Conservation (phyloP, 768 basidiomycete genomes). For the Tylopilus plumbeoviolaceoides region DNA sequence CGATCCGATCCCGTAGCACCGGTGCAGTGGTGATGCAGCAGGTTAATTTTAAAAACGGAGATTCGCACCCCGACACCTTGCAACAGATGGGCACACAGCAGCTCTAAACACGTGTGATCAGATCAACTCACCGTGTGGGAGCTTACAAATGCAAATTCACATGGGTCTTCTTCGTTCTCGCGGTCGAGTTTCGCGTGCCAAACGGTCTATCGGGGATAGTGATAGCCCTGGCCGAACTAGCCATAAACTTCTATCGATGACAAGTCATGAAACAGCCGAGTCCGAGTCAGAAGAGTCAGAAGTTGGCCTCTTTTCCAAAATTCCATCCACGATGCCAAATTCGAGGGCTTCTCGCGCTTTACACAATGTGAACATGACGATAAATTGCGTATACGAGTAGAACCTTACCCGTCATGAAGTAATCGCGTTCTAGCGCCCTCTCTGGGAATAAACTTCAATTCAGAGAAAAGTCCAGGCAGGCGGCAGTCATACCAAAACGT, state of each 20-base stretch:
- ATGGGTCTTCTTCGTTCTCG: constrained; percentile 6
- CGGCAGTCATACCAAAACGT: constrained; percentile 66
- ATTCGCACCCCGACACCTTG: constrained; percentile 19
- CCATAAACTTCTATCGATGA: constrained; percentile 11
- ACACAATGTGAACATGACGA: constrained; percentile 23
- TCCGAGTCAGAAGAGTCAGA: constrained; percentile 45
- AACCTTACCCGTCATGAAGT: constrained; percentile 82
- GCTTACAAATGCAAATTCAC: constrained; percentile 14
- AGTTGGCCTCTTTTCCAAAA: constrained; percentile 74
- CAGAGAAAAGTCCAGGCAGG: constrained; percentile 21
- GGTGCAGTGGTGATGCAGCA: constrained; percentile 11
- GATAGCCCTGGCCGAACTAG: constrained; percentile 3
- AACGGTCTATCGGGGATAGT: constrained; percentile 1
- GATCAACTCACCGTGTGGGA: constrained; percentile 17
- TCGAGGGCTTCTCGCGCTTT: constrained; percentile 81
- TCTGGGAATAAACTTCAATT: constrained; percentile 43
- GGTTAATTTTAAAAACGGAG: constrained; percentile 23
- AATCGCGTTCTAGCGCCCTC: constrained; percentile 88
- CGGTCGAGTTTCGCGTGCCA: constrained; percentile 1
- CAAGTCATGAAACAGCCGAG: constrained; percentile 17
- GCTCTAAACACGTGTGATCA: constrained; percentile 22
- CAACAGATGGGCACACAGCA: constrained; percentile 12
- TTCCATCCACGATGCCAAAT: constrained; percentile 92
- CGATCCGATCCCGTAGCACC: constrained; percentile 24
- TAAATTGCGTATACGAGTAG: constrained; percentile 7